Evolutionary conservation across 2,329 filamentous ascomycete genomes (phyloP), one percentile per base, ranked within the genome.

Genomic region (Fusarium torreyae): DNA sequence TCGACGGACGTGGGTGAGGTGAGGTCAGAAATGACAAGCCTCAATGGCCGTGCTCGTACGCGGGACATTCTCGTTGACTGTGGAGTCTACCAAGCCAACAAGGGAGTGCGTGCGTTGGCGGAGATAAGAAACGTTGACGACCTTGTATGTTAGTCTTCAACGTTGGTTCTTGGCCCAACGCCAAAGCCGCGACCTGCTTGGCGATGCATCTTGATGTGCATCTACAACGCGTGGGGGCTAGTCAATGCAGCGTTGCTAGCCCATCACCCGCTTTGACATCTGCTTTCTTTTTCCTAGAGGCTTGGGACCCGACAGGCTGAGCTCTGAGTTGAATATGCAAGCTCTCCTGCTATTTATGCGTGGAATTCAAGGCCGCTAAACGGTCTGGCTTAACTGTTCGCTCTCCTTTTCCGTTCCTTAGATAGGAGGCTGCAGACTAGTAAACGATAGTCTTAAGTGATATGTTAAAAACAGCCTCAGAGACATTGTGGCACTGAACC

Each of bases 241-340:
- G 28, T 31, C 20, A 22, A 46, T 57, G 42, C 34, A 40, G 28
- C 36, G 42, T 40, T 44, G 42, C 31, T 63, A 62, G 58, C 44
- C 39, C 36, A 57, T 53, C 50, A 65, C 40, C 48, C 68, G 64
- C 68, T 68, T 69, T 60, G 64, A 69, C 68, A 31, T 53, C 24
- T 56, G 56, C 34, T 66, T 71, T 56, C 68, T 63, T 66, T 69
- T 51, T 43, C 44, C 26, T 33, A 46, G 33, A 43, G 55, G 42
- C 56, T 53, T 54, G 22, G 33, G 52, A 59, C 42, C 56, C 36
- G 49, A 57, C 46, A 62, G 68, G 66, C 61, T 63, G 65, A 71
- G 46, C 44, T 49, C 24, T 44, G 57, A 71, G 68, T 49, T 66
- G 61, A 57, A 57, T 10, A 54, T 57, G 38, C 28, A 45, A 55